Conservation (phyloP, 2,329 filamentous ascomycete genomes). For the Chaetomiaceae sp. region DNA sequence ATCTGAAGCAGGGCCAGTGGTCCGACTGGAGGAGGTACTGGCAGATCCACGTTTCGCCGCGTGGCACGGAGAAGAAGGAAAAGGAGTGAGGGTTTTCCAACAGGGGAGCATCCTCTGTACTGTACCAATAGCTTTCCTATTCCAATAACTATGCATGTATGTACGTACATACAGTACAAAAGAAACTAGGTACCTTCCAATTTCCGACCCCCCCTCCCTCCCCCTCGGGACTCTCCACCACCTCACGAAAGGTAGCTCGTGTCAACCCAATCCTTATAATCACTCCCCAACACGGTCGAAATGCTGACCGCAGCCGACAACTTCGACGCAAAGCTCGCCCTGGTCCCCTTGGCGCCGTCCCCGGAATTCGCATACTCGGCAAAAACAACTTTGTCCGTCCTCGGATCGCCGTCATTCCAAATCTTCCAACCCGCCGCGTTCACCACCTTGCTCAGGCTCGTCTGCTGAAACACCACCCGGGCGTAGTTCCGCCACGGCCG, state of each 20-base stretch:
- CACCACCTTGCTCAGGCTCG: conserved; percentile 50
- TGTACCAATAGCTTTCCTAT: neutral
- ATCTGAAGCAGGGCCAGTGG: conserved; percentile 37
- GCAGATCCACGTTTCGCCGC: conserved; percentile 39
- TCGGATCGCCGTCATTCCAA: conserved; percentile 48
- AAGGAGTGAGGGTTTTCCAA: neutral
- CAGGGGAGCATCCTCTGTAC: no score
- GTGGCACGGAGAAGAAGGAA: neutral
- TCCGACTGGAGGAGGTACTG: conserved; percentile 36
- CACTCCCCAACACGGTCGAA: conserved; percentile 28
- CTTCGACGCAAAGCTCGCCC: conserved; percentile 42
- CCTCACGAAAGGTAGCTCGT: conserved; percentile 28
- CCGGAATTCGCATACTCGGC: conserved; percentile 59
- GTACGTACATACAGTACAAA: no score
- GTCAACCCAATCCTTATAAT: conserved; percentile 31
- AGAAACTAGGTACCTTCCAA: no score
- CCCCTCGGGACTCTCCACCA: no score
- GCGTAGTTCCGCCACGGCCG: conserved; percentile 46
- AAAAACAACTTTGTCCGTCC: conserved; percentile 50
- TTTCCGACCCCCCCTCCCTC: no score
- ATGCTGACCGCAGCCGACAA: conserved; percentile 35
- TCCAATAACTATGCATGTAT: no score
- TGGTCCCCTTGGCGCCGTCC: conserved; percentile 47
- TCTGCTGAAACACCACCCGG: conserved; percentile 47
- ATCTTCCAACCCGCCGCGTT: conserved; percentile 55